A percentile compares a stretch with the other conserved stretches of the same genome.
These are phyloP conservation scores for Metarhizium sp. DNA, from an alignment of 2,329 filamentous ascomycete species.

Conservation along the genomic window DNA sequence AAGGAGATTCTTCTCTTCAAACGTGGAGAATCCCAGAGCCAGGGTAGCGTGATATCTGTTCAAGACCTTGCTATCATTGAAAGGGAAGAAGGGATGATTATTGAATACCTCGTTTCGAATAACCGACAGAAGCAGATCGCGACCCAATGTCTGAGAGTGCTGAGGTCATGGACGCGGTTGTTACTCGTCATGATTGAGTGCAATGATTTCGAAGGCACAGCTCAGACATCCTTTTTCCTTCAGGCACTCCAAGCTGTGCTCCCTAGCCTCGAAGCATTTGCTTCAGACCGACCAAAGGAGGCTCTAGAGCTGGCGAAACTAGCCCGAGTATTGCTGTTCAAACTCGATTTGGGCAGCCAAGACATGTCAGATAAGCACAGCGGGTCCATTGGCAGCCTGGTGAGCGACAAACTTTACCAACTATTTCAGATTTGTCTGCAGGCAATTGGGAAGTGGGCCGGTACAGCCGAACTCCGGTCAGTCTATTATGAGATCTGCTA, in stretches of 20 bases:
- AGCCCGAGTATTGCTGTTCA: conserved; percentile 62
- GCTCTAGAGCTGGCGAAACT: conserved; percentile 69
- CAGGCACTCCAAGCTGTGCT: conserved; percentile 81
- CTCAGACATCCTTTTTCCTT: conserved; percentile 68
- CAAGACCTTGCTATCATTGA: conserved; percentile 43
- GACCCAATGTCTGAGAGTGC: conserved; percentile 52
- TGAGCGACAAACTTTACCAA: conserved; percentile 83
- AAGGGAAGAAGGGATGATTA: conserved; percentile 48
- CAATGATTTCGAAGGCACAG: conserved; percentile 66
- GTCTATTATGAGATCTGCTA: conserved; percentile 89
- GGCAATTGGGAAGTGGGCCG: conserved; percentile 66
- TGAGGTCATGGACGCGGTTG: conserved; percentile 78
- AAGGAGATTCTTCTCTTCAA: conserved; percentile 66
- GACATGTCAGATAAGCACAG: conserved; percentile 31
- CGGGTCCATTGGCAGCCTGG: conserved; percentile 53
- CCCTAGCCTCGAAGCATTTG: conserved; percentile 74
- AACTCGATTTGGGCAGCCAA: conserved; percentile 49
- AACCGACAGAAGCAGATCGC: conserved; percentile 54
- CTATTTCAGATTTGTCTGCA: conserved; percentile 81
- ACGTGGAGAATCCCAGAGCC: conserved; percentile 49
- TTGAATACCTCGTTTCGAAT: conserved; percentile 51
- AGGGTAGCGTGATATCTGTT: conserved; percentile 37
- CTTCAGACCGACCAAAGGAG: conserved; percentile 58
- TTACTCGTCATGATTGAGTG: conserved; percentile 74
- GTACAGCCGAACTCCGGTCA: conserved; percentile 63